Evolutionary conservation across 495 filamentous ascomycete genomes (phyloP), one percentile per base, ranked within the genome.

Genomic region (Penicillium robsamsonii): DNA sequence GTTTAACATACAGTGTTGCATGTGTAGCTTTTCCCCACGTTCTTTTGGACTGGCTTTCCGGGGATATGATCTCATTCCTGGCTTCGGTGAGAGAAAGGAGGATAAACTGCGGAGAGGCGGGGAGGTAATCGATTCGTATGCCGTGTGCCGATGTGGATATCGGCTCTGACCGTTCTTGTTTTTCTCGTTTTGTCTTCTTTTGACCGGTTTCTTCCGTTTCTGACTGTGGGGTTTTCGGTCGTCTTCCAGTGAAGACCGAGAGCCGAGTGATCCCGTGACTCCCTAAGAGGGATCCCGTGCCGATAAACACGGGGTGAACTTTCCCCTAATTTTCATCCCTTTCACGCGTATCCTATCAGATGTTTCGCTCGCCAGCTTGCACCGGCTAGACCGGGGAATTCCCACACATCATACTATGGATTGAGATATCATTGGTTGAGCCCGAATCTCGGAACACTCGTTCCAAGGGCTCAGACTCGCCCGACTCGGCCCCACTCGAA

Each of bases 31-130:
- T 46, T 46, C 30, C 29, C 46, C 46, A 35, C 17, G 12, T 48
- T 35, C 18, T 29, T 8, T n/a, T 17, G 2, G 13, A 46, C 25
- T 46, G 4, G 44, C 7, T 24, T 25, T 33, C 35, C 9, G 50
- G 50, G 50, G 50, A 52, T 12, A 51, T 41, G 50, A 52, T 24
- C 42, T 43, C 50, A 20, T 18, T 15, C 8, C 29, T 11, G 8
- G 12, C 2, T 31, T 30, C 50, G 50, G 50, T 52, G 50, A 52
- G 50, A 52, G 49, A 51, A 51, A 42, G 12, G 15, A 52, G 37
- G 12, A 41, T 27, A 30, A 33, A 46, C 12, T 54, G 52, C 33
- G 52, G 52, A 54, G 51, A 54, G 43, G 43, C 52, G 52, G 52
- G 52, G 52, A 46, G 2, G 35, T 11, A 18, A 43, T 43, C 24